Evolutionary conservation across 108 stramenopile species (phyloP), one percentile per base, ranked within the genome.

Genomic region (Cyclotella distinguenda): DNA sequence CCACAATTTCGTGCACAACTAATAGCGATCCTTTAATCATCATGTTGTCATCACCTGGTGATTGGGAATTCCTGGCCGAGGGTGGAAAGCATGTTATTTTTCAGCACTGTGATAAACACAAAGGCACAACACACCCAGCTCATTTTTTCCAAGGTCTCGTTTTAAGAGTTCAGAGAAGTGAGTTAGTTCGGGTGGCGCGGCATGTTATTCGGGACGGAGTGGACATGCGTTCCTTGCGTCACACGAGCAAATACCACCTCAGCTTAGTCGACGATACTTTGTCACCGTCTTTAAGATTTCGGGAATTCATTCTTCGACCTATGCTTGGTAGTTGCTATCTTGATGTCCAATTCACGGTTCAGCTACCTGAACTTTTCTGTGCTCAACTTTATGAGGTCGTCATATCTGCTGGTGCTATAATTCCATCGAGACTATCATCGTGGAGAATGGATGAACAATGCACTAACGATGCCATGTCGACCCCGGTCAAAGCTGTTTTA

Each of bases 1-100:
- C 15, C 44, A 5, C 44, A 8, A 45, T 18, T 45, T 5, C n/a
- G 5, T 45, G n/a, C n/a, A n/a, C n/a, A n/a, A n/a, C 8, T 10
- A 38, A 12, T 38, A 8, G 38, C 38, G 12, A 10, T 12, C 8
- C 8, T 8, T 38, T 8, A 8, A 38, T 10, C 38, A 12, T 26
- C 19, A 56, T 56, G 55, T 12, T 36, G 11, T 38, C 55, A 19
- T 2, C 55, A 38, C 60, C 72, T 18, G 23, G 45, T 13, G 73
- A 84, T 46, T 89, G 88, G 88, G 34, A 13, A 0, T 89, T 86
- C 60, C 19, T 79, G 26, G 68, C 71, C 9, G 88, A 89, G 58
- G 88, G 88, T 15, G 88, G 87, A 33, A 79, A 84, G 45, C 84
- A 89, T 51, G 88, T 61, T 19, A 56, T 89, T 38, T 86, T 86